Evolutionary conservation across 1,284 basidiomycete species (phyloP), one percentile per base, ranked within the genome.

Genomic region (Naganishia cerealis): DNA sequence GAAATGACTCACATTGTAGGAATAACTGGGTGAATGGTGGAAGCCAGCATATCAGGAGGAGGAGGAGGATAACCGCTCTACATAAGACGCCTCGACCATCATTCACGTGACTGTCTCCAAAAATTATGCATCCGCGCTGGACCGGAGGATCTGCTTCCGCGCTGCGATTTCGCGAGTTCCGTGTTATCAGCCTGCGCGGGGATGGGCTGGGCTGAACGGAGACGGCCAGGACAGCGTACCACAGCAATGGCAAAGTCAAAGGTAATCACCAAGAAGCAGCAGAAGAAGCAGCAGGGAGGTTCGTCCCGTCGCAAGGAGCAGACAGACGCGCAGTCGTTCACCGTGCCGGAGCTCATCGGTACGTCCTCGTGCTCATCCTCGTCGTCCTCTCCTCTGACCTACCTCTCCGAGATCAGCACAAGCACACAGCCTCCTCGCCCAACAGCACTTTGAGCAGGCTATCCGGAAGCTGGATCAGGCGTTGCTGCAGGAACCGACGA

Each of bases 401-500:
- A 50, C 46, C 46, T 7, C 21, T 50, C n/a, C 21, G 46, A 8
- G 21, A 7, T 7, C 21, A 50, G 46, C 21, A 50, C 61, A 61
- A 43, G 67, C 67, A 13, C 62, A 68, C 55, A 62, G 42, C 21
- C 40, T 65, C 59, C 55, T 68, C 38, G 67, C 53, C 13, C 61
- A 61, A 38, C 56, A 61, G 29, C 56, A 68, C 21, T 68, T 57
- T 26, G 48, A 57, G 42, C 21, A 57, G 38, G 67, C 67, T 0
- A 62, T 68, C 16, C 55, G 50, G n/a, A 46, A 43, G 33, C 83
- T 88, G 54, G 81, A 84, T 62, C 86, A 90, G 46, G 85, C 90
- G 36, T 81, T 94, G 40, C 85, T 89, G 71, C 82, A 87, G 46
- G 86, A 89, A 66, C 84, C 87, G 6, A 79, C 80, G 24, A 86